Evolutionary conservation across 2,329 filamentous ascomycete genomes (phyloP), one percentile per base, ranked within the genome.

Genomic region (Penicillium aurantiogriseum): DNA sequence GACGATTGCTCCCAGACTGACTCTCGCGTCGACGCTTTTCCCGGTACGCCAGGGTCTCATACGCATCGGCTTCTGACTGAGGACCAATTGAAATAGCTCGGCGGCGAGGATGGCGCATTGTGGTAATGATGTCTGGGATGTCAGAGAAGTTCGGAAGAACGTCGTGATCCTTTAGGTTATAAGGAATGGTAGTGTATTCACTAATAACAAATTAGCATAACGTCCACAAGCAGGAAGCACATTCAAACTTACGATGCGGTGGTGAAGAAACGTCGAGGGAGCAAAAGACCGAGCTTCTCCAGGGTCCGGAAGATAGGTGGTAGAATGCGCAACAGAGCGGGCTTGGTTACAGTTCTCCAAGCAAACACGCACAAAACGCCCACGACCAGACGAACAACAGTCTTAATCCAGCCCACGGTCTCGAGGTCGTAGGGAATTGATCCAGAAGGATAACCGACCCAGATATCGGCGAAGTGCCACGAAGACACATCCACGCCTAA

Each of bases 11-110:
- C 9, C 76, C 78, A n/a, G 79, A 81, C 25, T 81, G 76, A 66
- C 85, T 88, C 66, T 88, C 84, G 51, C 84, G 79, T 54, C 87
- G 78, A 57, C 81, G 80, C 63, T 88, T 84, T 65, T 96, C 91
- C 21, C 93, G 87, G 71, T 96, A 96, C 6, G 93, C 94, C 48
- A 99, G 81, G 21, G 92, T 91, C 78, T 99, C 94, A 76, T 97
- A 96, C 25, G 92, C 94, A 76, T 99, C 94, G 2, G 94, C 94
- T 59, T 92, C 92, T 45, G 92, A 97, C 76, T 97, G 94, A 2
- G 94, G 94, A 0, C 94, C 94, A 52, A 97, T 85, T 6, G 92
- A 96, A 35, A 97, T 86, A 33, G 92, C 89, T 51, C 94, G 85
- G 60, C 91, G 82, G 15, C 83, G 84, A 0, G 91, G 90, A 65